These are phyloP conservation scores for Nadsonia commutata DNA, from an alignment of 1,139 yeast genomes.

Conservation along the genomic window DNA sequence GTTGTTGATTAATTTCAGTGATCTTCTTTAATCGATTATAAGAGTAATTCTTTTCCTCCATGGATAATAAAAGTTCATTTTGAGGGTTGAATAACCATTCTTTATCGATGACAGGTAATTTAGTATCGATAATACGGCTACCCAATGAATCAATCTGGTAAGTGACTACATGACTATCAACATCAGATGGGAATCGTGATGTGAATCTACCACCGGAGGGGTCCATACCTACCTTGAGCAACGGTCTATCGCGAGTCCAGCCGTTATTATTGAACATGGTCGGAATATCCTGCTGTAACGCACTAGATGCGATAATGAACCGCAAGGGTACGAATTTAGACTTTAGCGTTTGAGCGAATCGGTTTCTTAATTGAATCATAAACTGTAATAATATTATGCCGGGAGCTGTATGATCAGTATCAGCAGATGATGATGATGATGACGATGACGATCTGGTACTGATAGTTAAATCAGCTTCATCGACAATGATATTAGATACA, in stretches of 20 bases:
- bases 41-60: not conserved
- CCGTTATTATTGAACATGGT: slow-evolving; percentile 1
- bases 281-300: slow-evolving; percentile 3
- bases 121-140: not conserved
- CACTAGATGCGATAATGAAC: slow-evolving; percentile 2
- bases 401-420: slow-evolving; percentile 3
- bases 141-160: not conserved
- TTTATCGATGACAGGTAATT: not conserved
- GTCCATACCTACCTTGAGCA: slow-evolving; percentile 3
- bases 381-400: slow-evolving; percentile 2
- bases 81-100: not conserved
- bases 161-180: not conserved
- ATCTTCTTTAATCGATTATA: not conserved
- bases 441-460: slow-evolving; percentile 3
- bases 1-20: not conserved
- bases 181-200: not conserved
- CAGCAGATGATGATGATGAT: not conserved
- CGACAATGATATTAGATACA: slow-evolving; percentile 14
- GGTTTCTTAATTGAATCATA: slow-evolving; percentile 3
- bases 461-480: slow-evolving; percentile 6
- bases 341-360: slow-evolving; percentile 2
- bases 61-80: not conserved
- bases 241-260: slow-evolving; percentile 5
- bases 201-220: not conserved
- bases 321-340: slow-evolving; percentile 3